These are phyloP conservation scores for Myxozyma melibiosi DNA, from an alignment of 805 yeast species.

Conservation along the genomic window DNA sequence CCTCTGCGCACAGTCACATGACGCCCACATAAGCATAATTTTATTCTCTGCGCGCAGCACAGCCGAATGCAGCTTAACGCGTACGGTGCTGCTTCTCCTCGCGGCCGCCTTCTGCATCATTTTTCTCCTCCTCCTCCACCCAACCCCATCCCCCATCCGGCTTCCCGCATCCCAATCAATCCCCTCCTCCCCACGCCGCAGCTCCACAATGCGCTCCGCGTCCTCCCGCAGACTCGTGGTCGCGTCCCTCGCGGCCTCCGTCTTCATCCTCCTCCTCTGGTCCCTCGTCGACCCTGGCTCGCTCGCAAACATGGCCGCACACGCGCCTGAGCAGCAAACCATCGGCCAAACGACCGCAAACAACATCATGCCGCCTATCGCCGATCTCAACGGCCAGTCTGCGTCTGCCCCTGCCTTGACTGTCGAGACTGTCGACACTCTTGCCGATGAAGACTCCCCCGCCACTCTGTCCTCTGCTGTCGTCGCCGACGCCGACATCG, in stretches of 20 bases:
- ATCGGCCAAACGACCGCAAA: neutral
- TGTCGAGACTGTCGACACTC: too few relatives aligned
- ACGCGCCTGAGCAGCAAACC: neutral
- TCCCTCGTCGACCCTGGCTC: conserved; percentile 5
- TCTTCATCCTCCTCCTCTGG: conserved; percentile 1
- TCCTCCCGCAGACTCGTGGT: conserved; percentile 5
- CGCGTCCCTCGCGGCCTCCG: conserved; percentile 6
- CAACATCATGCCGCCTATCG: neutral
- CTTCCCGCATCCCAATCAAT: neutral
- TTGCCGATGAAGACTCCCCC: too few relatives aligned
- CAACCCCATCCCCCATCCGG: neutral
- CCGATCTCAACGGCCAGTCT: neutral
- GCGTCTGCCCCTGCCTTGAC: neutral
- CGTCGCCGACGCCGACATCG: conserved; percentile 1
- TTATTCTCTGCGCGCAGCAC: conserved; percentile 5
- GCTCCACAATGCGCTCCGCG: conserved; percentile 2
- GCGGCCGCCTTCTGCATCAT: neutral
- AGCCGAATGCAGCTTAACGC: neutral
- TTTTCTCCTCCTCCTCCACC: neutral
- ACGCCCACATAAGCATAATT: too few relatives aligned
- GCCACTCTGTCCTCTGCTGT: too few relatives aligned
- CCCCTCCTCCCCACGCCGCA: too few relatives aligned
- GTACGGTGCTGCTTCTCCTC: neutral
- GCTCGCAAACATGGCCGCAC: neutral
- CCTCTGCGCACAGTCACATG: neutral